Percentiles rank a stretch among this genome's conserved stretches.
Evolutionary conservation across 768 basidiomycete genomes (phyloP).

Genomic region (Mycena kentingensis): DNA sequence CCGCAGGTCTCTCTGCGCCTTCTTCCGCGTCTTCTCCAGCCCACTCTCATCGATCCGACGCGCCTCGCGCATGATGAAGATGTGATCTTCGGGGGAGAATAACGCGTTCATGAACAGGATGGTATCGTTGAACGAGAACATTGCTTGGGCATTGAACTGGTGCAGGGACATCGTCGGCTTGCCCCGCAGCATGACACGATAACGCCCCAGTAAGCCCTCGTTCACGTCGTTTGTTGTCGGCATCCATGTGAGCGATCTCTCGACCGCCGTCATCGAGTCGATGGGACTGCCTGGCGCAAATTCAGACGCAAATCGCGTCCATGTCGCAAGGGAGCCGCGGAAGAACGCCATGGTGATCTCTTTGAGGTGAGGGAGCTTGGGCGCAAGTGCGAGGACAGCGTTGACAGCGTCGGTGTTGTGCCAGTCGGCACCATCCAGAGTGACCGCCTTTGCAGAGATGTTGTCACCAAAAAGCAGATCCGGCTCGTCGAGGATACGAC

Average conservation of each 20-base stretch:
- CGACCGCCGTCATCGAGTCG: background rate
- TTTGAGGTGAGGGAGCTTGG: slow-evolving; percentile 3
- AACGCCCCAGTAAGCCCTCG: slow-evolving; percentile 24
- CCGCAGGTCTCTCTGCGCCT: background rate
- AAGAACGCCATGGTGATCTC: slow-evolving; percentile 6
- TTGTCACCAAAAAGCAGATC: no score
- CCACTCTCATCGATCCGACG: slow-evolving; percentile 4
- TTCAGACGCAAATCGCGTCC: slow-evolving; percentile 17
- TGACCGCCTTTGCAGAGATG: no score
- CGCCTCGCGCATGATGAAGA: slow-evolving; percentile 6
- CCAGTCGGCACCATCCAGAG: no score
- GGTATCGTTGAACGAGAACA: slow-evolving; percentile 29
- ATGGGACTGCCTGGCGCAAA: slow-evolving; percentile 18
- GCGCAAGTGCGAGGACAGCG: background rate
- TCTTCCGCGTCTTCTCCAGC: background rate
- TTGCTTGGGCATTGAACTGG: slow-evolving; percentile 27
- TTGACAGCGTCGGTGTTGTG: slow-evolving; percentile 15
- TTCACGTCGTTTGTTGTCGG: slow-evolving; percentile 24
- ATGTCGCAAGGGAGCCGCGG: slow-evolving; percentile 9
- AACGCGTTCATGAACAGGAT: slow-evolving; percentile 26
- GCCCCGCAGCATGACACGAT: slow-evolving; percentile 20
- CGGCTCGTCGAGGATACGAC: no score
- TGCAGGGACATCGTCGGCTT: slow-evolving; percentile 21
- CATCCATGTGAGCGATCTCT: slow-evolving; percentile 14
- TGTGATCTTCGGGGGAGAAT: slow-evolving; percentile 3